Conservation (phyloP, 1,284 basidiomycete species). For the Ceratobasidium sp. region DNA sequence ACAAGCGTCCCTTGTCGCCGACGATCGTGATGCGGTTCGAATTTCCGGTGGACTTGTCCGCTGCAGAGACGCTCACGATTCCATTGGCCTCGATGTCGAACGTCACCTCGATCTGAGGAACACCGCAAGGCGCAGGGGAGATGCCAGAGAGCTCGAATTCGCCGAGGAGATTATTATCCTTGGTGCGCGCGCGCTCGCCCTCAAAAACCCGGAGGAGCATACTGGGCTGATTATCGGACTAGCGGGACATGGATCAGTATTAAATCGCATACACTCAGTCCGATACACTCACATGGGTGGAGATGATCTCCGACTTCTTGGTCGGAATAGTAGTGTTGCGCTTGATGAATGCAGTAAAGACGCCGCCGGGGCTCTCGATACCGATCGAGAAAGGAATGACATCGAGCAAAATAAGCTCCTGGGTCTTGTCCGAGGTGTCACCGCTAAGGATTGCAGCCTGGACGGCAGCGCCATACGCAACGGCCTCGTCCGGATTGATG, state of each 20-base stretch:
- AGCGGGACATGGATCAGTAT: conserved; percentile 18
- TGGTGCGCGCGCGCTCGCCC: conserved; percentile 98
- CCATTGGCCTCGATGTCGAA: conserved; percentile 99
- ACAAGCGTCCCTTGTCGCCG: conserved; percentile 98
- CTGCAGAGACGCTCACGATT: conserved; percentile 96
- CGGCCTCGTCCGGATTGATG: conserved; percentile 96
- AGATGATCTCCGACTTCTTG: conserved; percentile 99
- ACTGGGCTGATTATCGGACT: conserved; percentile 96
- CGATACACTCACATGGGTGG: conserved; percentile 78
- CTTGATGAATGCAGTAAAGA: conserved; percentile 98
- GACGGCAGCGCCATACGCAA: conserved; percentile 96
- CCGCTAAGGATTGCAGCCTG: conserved; percentile 97
- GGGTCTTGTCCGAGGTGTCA: conserved; percentile 96
- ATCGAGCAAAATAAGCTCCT: conserved; percentile 94
- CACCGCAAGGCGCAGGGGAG: conserved; percentile 97
- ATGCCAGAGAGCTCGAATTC: conserved; percentile 99
- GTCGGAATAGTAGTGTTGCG: conserved; percentile 99
- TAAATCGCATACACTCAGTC: neutral
- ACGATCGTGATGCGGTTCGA: conserved; percentile 97
- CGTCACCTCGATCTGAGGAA: conserved; percentile 97
- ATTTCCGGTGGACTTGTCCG: conserved; percentile 98
- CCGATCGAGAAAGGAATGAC: conserved; percentile 94
- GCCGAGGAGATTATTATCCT: conserved; percentile 99
- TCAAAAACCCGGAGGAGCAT: conserved; percentile 99
- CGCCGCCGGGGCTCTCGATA: conserved; percentile 99